Base-by-base conservation (phyloP, 176 grass and related monocot genomes). In the Luzula sylvatica region DNA sequence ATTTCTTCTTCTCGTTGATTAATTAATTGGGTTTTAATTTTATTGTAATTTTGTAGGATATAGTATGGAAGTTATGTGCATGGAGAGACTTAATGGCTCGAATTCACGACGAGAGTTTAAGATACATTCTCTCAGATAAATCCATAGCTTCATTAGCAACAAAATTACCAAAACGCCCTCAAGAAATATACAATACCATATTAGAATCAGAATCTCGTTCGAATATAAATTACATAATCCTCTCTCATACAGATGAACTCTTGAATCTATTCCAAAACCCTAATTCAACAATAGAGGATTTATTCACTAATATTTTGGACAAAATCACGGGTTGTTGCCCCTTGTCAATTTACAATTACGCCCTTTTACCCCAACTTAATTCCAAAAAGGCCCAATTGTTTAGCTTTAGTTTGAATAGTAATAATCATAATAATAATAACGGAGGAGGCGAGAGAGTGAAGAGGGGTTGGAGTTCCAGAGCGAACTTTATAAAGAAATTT, bases 1-100 rank as follows among this genome's bases (percentile, higher is more conserved):
- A 48, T 18, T 63, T 29, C 3, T 70, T 65, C 45, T 81, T 70
- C 58, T 75, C 49, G 47, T 27, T 53, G 5, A 22, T 66, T 66
- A 21, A 42, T 7, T 8, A 18, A 26, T 30, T 53, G 14, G 24
- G 0, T 52, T 65, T 8, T 19, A 20, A 43, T 83, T 68, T 35
- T 16, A 67, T 73, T 65, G 21, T 56, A 24, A 2, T 66, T n/a
- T 29, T 82, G 63, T 65, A 95, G 90, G 80, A 95, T 78, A 64
- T 78, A 73, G 70, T 95, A 60, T 84, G 90, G 84, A 95, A 88
- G 77, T 16, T 95, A 21, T 95, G 90, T 51, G 67, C 77, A 42
- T 95, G 90, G 90, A 88, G 90, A 58, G 90, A 95, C 35, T 76
- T 95, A 88, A 95, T 95, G 84, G 90, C 90, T 73, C 77, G 80